Evolutionary conservation across 257 asterid species (phyloP).

Genomic region (Gentiana macrophylla): DNA sequence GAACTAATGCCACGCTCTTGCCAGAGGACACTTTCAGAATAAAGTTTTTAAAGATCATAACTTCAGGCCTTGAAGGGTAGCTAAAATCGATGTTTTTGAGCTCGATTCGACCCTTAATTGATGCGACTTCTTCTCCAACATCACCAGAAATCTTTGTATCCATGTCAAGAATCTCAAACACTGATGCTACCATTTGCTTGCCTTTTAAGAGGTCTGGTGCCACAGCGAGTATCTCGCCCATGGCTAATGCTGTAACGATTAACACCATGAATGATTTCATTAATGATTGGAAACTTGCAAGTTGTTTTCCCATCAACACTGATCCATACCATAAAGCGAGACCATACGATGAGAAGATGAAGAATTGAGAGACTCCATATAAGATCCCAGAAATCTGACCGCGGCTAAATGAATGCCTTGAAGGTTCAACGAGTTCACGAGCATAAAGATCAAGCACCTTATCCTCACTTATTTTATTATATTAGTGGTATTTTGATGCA

Average conservation of each 20-base stretch:
- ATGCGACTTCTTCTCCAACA: conserved; percentile 81
- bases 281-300: conserved; percentile 65
- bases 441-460: conserved; percentile 70
- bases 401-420: conserved; percentile 68
- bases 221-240: conserved; percentile 99
- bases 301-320: conserved; percentile 73
- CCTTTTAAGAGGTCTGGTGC: conserved; percentile 97
- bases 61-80: no score
- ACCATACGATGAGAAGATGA: conserved; percentile 88
- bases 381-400: conserved; percentile 92
- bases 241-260: conserved; percentile 82
- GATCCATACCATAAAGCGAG: conserved; percentile 98
- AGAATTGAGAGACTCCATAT: conserved; percentile 87
- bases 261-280: conserved; percentile 89
- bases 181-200: conserved; percentile 82
- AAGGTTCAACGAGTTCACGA: conserved; percentile 69
- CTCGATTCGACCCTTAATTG: no score
- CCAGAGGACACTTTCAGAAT: no score
- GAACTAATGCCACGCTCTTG: no score
- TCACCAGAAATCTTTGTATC: conserved; percentile 56
- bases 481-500: no score
- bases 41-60: no score
- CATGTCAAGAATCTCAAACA: conserved; percentile 75
- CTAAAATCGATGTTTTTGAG: no score
- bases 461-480: no score